A percentile compares a stretch with the other conserved stretches of the same genome.
These are phyloP conservation scores for Rhizopus delemar DNA, from an alignment of 371 early-diverging fungal genomes.

Conservation along the genomic window DNA sequence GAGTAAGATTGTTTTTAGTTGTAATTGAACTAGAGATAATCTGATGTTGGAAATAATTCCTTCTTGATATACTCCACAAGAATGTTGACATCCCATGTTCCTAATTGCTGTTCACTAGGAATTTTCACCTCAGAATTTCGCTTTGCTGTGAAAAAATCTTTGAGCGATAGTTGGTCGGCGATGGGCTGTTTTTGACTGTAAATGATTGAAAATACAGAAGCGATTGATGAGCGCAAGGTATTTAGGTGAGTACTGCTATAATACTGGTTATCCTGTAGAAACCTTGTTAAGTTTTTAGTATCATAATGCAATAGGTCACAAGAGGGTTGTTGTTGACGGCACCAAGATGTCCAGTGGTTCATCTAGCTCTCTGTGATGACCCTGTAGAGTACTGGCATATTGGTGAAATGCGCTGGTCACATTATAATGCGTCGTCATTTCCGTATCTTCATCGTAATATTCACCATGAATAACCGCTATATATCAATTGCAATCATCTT, in stretches of 20 bases:
- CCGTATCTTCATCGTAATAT: conserved; percentile 2
- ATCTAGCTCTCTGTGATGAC: conserved; percentile 6
- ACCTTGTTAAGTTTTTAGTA: neutral
- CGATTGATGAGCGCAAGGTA: conserved; percentile 9
- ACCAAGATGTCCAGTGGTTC: conserved; percentile 8
- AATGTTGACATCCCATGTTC: conserved; percentile 1
- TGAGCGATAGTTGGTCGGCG: neutral
- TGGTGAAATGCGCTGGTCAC: conserved; percentile 6
- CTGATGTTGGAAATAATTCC: neutral
- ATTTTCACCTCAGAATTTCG: neutral
- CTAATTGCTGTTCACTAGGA: neutral
- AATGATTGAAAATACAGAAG: conserved; percentile 3
- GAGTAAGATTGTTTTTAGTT: conserved; percentile 12
- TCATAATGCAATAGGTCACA: neutral
- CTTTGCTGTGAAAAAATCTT: conserved; percentile 12
- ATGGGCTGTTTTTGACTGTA: conserved; percentile 3
- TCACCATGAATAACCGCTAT: neutral
- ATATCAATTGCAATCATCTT: neutral
- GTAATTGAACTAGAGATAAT: neutral
- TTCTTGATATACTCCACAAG: neutral
- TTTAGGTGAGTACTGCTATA: conserved; percentile 6
- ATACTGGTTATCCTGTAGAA: neutral
- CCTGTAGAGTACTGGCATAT: neutral
- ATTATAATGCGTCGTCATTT: conserved; percentile 2
- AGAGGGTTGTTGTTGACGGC: neutral